Conservation (phyloP, 352 stramenopile genomes). For the Pythium sp. region DNA sequence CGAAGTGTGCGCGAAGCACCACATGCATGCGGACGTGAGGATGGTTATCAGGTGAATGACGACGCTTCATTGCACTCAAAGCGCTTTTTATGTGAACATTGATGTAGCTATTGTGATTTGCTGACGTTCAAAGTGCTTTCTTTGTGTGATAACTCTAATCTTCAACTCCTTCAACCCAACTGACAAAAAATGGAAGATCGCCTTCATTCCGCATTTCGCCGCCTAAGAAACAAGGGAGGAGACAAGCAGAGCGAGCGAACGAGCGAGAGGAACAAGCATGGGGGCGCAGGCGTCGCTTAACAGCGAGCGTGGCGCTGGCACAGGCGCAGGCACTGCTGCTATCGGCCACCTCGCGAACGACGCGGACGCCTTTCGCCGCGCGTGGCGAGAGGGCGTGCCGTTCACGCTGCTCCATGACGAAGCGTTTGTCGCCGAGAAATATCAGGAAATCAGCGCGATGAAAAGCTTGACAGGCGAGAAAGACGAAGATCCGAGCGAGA, state of each 20-base stretch:
- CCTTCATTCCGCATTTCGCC: not conserved
- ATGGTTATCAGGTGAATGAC: too few relatives aligned
- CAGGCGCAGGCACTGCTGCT: not conserved
- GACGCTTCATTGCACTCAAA: too few relatives aligned
- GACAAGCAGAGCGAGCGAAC: not conserved
- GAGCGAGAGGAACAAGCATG: not conserved
- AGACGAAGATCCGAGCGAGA: slow-evolving; percentile 19
- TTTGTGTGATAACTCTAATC: not conserved
- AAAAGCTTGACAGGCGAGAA: slow-evolving; percentile 21
- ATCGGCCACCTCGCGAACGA: slow-evolving; percentile 4
- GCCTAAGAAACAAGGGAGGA: not conserved
- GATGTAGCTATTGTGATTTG: not conserved
- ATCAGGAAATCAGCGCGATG: slow-evolving; percentile 34
- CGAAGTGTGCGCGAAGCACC: too few relatives aligned
- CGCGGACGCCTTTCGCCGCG: slow-evolving; percentile 19
- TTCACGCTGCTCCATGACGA: slow-evolving; percentile 77
- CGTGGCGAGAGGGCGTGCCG: slow-evolving; percentile 49
- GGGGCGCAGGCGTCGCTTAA: slow-evolving; percentile 9
- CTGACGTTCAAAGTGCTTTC: not conserved
- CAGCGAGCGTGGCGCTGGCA: not conserved
- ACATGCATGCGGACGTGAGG: too few relatives aligned
- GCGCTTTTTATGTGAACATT: too few relatives aligned
- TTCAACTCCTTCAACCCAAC: not conserved
- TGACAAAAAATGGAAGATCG: not conserved
- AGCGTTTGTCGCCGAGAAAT: slow-evolving; percentile 64